Evolutionary conservation across 2,329 filamentous ascomycete species (phyloP), one percentile per base, ranked within the genome.

Genomic region (Fusarium sp.): DNA sequence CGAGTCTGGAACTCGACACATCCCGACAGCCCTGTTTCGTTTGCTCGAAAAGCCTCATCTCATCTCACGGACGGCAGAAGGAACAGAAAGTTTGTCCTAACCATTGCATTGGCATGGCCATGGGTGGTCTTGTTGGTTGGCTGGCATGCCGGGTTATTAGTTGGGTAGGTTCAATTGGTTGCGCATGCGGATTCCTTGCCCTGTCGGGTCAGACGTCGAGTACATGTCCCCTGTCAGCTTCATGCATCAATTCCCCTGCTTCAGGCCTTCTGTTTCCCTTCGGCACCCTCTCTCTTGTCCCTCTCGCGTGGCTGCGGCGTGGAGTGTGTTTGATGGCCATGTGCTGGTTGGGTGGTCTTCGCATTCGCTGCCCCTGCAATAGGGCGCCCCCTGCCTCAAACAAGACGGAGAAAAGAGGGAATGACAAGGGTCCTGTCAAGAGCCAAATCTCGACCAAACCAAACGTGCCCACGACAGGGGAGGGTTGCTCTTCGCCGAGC

Each of bases 301-400:
- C 58, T 61, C 67, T 60, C 60, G 63, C 64, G 43, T 62, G 45
- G 64, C 67, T 33, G 54, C 57, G 56, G 61, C 50, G 64, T 65
- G 66, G 70, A 68, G 63, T 31, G 57, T 65, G 58, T 72, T 74
- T 52, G 70, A 59, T 59, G 57, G 37, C 56, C 39, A 67, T 52
- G 58, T 72, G 72, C 37, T 68, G 54, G 59, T 64, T 73, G 62
- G 65, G 67, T 66, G 65, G 33, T 27, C 54, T 31, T 48, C 27
- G 50, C 50, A 54, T 41, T 27, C 22, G 31, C 18, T 54, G 24
- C 43, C 45, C 60, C 31, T 54, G 48, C 48, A 43, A 52, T n/a
- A 56, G 35, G 35, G 33, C 57, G 18, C 37, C 54, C 65, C 67
- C 57, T 65, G 58, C 50, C 43, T 24, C 33, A 39, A 59, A 60